Percentiles rank a stretch among this genome's conserved stretches.
phyloP scores from a whole-genome alignment of 2,329 filamentous ascomycete genomes.

The Pyrenophora graminea region DNA sequence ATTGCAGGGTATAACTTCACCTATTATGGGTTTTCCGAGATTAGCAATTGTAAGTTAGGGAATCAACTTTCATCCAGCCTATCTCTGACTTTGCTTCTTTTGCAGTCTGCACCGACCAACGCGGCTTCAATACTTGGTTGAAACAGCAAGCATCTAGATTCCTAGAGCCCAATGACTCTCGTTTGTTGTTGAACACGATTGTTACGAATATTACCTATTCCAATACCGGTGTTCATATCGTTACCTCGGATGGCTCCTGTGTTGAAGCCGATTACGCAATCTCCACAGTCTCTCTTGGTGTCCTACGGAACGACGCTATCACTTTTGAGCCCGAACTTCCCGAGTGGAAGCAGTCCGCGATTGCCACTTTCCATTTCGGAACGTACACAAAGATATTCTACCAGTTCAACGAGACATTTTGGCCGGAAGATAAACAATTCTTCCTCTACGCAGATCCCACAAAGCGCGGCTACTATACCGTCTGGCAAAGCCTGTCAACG shows the following conservation, averaged over 20 bases:
- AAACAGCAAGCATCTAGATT: slow-evolving; percentile 62
- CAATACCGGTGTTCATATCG: slow-evolving; percentile 57
- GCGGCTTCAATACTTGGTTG: slow-evolving; percentile 65
- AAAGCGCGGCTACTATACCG: slow-evolving; percentile 59
- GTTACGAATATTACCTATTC: slow-evolving; percentile 61
- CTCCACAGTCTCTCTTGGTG: slow-evolving; percentile 69
- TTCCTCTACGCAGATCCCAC: slow-evolving; percentile 58
- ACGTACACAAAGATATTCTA: slow-evolving; percentile 76
- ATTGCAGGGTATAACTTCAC: slow-evolving; percentile 60
- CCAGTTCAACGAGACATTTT: slow-evolving; percentile 70
- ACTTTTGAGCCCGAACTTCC: slow-evolving; percentile 64
- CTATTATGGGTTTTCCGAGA: slow-evolving; percentile 11
- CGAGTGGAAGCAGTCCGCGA: slow-evolving; percentile 66
- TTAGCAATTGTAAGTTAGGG: slow-evolving; percentile 6
- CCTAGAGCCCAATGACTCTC: slow-evolving; percentile 58
- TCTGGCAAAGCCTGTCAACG: slow-evolving; percentile 66
- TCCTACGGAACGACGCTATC: slow-evolving; percentile 66
- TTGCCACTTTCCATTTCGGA: slow-evolving; percentile 68
- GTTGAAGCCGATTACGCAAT: slow-evolving; percentile 66
- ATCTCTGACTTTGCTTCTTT: slow-evolving; percentile 66
- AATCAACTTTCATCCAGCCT: slow-evolving; percentile 51
- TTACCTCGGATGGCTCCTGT: slow-evolving; percentile 60
- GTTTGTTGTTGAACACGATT: slow-evolving; percentile 62
- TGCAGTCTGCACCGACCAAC: slow-evolving; percentile 63
- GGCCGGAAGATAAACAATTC: slow-evolving; percentile 60